Evolutionary conservation across 2,329 filamentous ascomycete species (phyloP).

Genomic region (Zymoseptoria ardabiliae): DNA sequence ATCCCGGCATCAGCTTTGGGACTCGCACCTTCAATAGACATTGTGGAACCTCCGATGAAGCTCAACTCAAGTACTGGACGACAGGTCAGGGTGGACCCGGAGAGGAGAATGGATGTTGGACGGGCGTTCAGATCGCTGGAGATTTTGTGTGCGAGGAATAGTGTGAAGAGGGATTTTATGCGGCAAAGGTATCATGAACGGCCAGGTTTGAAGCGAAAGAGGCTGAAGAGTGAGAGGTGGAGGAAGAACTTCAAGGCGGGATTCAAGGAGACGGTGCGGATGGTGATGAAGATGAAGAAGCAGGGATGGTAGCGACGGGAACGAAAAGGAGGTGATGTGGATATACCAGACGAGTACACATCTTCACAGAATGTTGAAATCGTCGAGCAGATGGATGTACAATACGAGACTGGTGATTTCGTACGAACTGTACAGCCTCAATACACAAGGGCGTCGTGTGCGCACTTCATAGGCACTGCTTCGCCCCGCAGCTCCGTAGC

Average conservation of each 20-base stretch:
- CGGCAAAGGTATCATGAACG: conserved; percentile 68
- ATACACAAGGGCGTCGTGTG: neutral
- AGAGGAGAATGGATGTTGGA: conserved; percentile 39
- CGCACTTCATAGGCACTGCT: neutral
- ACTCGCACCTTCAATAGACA: neutral
- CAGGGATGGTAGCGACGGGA: conserved; percentile 61
- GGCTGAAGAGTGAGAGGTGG: conserved; percentile 63
- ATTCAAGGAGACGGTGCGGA: conserved; percentile 56
- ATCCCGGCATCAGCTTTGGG: neutral
- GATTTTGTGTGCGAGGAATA: conserved; percentile 46
- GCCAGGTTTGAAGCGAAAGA: conserved; percentile 68
- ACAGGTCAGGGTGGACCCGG: conserved; percentile 31
- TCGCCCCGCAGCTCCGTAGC: neutral
- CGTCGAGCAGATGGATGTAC: no score
- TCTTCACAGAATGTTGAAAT: no score
- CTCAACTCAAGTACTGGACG: conserved; percentile 36
- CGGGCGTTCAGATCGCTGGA: conserved; percentile 42
- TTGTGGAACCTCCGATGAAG: conserved; percentile 18
- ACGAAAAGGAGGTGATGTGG: neutral
- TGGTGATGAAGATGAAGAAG: conserved; percentile 62
- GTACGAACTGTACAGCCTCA: neutral
- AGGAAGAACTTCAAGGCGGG: conserved; percentile 59
- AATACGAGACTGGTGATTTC: neutral
- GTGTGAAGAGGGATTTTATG: conserved; percentile 48
- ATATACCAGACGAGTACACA: neutral